These are phyloP conservation scores for Apiospora phragmitis DNA, from an alignment of 2,329 filamentous ascomycete genomes.

Conservation along the genomic window DNA sequence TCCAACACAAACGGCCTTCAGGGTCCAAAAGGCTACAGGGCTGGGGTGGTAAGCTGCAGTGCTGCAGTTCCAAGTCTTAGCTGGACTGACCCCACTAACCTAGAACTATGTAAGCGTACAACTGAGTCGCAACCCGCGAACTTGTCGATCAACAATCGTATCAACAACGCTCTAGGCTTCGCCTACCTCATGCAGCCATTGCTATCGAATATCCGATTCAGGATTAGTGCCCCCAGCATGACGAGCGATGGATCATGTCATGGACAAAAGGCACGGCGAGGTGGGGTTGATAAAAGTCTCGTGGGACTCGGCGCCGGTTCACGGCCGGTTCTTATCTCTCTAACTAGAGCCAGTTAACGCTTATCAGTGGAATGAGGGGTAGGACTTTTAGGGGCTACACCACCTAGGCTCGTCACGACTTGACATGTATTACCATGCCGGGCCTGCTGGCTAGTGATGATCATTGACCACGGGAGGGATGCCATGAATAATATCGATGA, in stretches of 20 bases:
- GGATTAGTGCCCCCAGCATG: neutral
- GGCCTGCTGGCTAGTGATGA: neutral
- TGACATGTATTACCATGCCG: neutral
- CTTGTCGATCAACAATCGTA: neutral
- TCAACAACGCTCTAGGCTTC: neutral
- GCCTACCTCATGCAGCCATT: neutral
- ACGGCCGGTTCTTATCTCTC: neutral
- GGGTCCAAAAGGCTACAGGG: neutral
- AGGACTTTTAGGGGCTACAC: neutral
- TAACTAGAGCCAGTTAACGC: neutral
- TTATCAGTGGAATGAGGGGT: neutral
- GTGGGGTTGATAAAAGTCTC: neutral
- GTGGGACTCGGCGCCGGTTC: neutral
- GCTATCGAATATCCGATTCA: neutral
- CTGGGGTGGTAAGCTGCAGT: neutral
- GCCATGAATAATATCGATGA: conserved; percentile 1
- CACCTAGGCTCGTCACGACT: neutral
- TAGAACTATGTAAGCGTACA: neutral
- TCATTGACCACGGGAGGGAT: neutral
- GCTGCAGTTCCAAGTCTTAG: neutral
- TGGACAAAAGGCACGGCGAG: neutral
- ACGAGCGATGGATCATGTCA: neutral
- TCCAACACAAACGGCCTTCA: neutral
- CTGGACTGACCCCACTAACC: neutral
- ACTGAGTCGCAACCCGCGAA: neutral